phyloP scores from a whole-genome alignment of 805 yeast genomes.

The Zygoascus flipseniorum region DNA sequence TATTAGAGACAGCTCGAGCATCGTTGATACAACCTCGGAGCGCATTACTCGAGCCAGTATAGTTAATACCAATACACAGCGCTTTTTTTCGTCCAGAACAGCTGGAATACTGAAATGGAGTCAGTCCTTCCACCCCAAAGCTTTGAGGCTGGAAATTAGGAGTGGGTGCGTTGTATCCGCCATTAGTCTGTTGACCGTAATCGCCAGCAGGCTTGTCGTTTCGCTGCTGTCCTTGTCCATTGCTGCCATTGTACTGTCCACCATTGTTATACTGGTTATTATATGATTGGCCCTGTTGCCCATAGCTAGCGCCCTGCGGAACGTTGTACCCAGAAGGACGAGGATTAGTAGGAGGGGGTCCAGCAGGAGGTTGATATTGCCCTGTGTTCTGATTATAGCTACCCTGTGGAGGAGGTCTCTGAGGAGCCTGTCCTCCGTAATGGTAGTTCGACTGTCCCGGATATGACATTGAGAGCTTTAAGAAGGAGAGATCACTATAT shows the following conservation, averaged over 20 bases:
- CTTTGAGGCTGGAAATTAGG: slow-evolving; percentile 20
- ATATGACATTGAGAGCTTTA: not conserved
- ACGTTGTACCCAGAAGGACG: not conserved
- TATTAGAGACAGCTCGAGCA: slow-evolving; percentile 37
- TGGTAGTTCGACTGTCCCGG: not conserved
- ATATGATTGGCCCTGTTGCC: not conserved
- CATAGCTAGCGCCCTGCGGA: not conserved
- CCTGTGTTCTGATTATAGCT: not conserved
- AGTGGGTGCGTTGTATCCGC: slow-evolving; percentile 4
- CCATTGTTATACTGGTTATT: not conserved
- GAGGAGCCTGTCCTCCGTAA: slow-evolving; percentile 3
- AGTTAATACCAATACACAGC: slow-evolving; percentile 68
- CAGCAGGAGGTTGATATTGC: not conserved
- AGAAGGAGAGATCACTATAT: not conserved
- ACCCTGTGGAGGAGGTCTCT: not conserved
- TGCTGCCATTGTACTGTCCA: not conserved
- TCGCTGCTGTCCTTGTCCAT: not conserved
- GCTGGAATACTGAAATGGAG: slow-evolving; percentile 47
- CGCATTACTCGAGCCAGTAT: slow-evolving; percentile 52
- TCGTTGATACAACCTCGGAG: slow-evolving; percentile 79
- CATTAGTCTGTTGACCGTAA: not conserved
- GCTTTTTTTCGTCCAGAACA: slow-evolving; percentile 72
- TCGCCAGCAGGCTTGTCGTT: not conserved
- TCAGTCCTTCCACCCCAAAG: slow-evolving; percentile 21
- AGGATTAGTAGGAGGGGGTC: not conserved